phyloP scores from a whole-genome alignment of 1,284 basidiomycete genomes.

The Trichosporon sp. region DNA sequence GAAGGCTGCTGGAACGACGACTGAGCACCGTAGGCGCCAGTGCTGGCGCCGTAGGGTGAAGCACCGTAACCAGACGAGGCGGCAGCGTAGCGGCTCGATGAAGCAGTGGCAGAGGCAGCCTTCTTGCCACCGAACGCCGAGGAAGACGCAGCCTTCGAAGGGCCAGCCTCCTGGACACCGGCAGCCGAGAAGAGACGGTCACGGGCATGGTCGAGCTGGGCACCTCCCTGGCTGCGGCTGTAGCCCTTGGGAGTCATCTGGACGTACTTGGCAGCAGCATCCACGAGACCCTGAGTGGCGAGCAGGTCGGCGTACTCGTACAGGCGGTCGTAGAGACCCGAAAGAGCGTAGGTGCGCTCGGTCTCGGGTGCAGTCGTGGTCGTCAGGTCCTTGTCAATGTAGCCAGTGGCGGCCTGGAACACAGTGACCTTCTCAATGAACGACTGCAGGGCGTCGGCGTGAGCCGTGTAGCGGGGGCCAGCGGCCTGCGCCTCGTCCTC shows the following conservation, averaged over 20 bases:
- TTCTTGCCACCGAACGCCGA: slow-evolving; percentile 32
- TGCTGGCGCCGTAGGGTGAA: slow-evolving; percentile 18
- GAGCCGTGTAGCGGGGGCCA: slow-evolving; percentile 74
- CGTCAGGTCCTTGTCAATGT: slow-evolving; percentile 77
- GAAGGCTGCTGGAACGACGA: slow-evolving; percentile 12
- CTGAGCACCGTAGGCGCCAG: slow-evolving; percentile 20
- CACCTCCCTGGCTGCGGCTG: slow-evolving; percentile 62
- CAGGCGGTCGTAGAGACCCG: slow-evolving; percentile 86
- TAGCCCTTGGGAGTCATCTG: slow-evolving; percentile 80
- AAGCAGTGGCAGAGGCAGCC: slow-evolving; percentile 27
- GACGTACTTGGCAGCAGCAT: slow-evolving; percentile 79
- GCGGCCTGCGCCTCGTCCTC: slow-evolving; percentile 72
- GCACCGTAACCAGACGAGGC: slow-evolving; percentile 24
- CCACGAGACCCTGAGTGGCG: slow-evolving; percentile 83
- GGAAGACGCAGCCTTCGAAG: slow-evolving; percentile 25
- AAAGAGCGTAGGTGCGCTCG: slow-evolving; percentile 77
- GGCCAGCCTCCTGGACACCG: slow-evolving; percentile 29
- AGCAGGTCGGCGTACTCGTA: slow-evolving; percentile 94
- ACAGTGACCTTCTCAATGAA: slow-evolving; percentile 97
- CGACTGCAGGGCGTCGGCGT: slow-evolving; percentile 84
- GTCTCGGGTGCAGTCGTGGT: slow-evolving; percentile 49
- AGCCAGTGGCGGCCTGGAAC: slow-evolving; percentile 86
- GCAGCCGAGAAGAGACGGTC: slow-evolving; percentile 56
- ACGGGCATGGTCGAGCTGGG: slow-evolving; percentile 67
- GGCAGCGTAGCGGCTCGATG: slow-evolving; percentile 24